These are phyloP conservation scores for Leccinum barrowsii DNA, from an alignment of 768 basidiomycete genomes.

Conservation along the genomic window DNA sequence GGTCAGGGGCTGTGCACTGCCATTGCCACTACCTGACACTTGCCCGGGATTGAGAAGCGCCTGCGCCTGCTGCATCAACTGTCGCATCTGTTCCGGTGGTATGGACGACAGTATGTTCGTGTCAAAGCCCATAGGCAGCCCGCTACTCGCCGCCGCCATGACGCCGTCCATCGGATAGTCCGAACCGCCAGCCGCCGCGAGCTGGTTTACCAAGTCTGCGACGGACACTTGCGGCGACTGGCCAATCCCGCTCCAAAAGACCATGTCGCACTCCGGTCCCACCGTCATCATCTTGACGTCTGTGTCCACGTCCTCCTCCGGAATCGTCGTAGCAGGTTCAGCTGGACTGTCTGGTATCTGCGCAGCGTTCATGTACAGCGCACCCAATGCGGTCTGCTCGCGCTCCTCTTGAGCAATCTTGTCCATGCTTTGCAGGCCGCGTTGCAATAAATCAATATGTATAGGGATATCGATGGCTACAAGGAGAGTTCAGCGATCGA, in stretches of 20 bases:
- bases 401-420: conserved; percentile 69
- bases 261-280: conserved; percentile 61
- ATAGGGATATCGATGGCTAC: conserved; percentile 62
- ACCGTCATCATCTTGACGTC: conserved; percentile 63
- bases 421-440: conserved; percentile 70
- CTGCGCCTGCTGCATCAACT: conserved; percentile 48
- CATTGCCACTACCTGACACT: conserved; percentile 26
- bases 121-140: conserved; percentile 40
- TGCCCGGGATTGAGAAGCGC: conserved; percentile 31
- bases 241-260: conserved; percentile 57
- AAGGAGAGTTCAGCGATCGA: conserved; percentile 18
- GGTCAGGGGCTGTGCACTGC: conserved; percentile 22
- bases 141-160: conserved; percentile 22
- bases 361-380: conserved; percentile 64
- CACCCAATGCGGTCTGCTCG: conserved; percentile 72
- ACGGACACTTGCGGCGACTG: conserved; percentile 43
- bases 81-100: conserved; percentile 60
- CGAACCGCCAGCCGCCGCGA: conserved; percentile 45
- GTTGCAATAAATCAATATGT: conserved; percentile 49
- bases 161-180: conserved; percentile 38
- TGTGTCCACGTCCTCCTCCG: conserved; percentile 69
- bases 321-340: conserved; percentile 56
- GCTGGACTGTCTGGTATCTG: conserved; percentile 79
- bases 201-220: conserved; percentile 66
- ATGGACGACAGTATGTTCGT: conserved; percentile 40